A percentile compares a stretch with the other conserved stretches of the same genome.
Evolutionary conservation across 2,329 filamentous ascomycete species (phyloP).

Genomic region (Fusarium sp.): DNA sequence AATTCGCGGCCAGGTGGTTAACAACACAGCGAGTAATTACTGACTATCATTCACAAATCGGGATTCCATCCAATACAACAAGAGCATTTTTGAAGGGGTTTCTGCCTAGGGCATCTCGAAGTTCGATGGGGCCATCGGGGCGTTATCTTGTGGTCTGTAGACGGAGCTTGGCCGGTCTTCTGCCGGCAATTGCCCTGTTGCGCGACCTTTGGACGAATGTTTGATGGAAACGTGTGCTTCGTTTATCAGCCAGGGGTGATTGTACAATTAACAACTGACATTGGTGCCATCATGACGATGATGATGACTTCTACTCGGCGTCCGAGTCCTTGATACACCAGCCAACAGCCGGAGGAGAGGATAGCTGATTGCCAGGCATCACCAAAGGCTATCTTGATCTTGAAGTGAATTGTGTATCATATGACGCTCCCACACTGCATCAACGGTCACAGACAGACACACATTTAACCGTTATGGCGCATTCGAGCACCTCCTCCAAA

Average conservation of each 20-base stretch:
- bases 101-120: background rate
- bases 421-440: constrained; percentile 16
- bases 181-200: constrained; percentile 2
- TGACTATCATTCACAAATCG: background rate
- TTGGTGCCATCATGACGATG: constrained; percentile 28
- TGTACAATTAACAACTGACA: constrained; percentile 8
- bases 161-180: constrained; percentile 8
- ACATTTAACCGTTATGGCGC: background rate
- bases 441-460: background rate
- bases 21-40: background rate
- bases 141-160: constrained; percentile 9
- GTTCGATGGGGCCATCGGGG: constrained; percentile 17
- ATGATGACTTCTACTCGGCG: constrained; percentile 1
- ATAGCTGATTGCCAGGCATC: background rate
- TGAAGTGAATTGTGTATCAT: background rate
- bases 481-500: background rate
- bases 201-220: constrained; percentile 23
- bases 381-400: background rate
- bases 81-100: background rate
- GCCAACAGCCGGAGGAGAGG: background rate
- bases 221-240: constrained; percentile 37
- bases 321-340: constrained; percentile 3
- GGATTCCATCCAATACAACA: background rate
- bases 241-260: constrained; percentile 7
- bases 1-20: constrained; percentile 15